Evolutionary conservation across 257 asterid genomes (phyloP), one percentile per base, ranked within the genome.

Genomic region (Lycium ferocissimum): DNA sequence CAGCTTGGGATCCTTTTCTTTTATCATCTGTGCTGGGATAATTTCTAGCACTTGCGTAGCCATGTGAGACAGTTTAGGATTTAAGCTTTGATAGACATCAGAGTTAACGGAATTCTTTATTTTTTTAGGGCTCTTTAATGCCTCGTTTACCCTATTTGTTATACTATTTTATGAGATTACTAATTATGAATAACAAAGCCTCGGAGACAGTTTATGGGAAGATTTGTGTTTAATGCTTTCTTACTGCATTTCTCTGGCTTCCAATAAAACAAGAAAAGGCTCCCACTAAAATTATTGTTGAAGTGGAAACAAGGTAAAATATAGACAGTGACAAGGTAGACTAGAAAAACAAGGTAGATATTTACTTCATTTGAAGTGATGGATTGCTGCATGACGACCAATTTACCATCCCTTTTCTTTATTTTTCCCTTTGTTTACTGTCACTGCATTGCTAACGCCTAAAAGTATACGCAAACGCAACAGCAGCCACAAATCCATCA

Each of bases 1-100:
- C 89, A 75, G 84, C 83, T 12, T 93, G 94, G 97, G 98, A 91
- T 45, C 91, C 98, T 76, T 92, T 89, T 87, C 95, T 88, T 75
- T 89, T 91, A 63, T 90, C 91, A 51, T 91, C 92, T 14, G 91
- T 90, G 17, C 86, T 92, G 15, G 93, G 91, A 33, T 86, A 85
- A 86, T 22, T 11, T 4, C 1, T 38, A 38, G 78, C 53, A 69
- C 1, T 35, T 7, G 20, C 78, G 14, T 69, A 69, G 53, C 7
- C 38, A 7, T 78, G 49, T 53, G 82, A 78, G 26, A 33, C 49
- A 22, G 10, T 15, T 78, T 33, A 37, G 13, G 26, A 76, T 51
- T 65, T 45, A 61, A 40, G 81, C 20, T 62, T 53, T 37, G 12
- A n/a, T 17, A 56, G 37, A 51, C 47, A 66, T 20, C 5, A 73